Percentiles rank a stretch among this genome's conserved stretches.
phyloP scores from a whole-genome alignment of 495 filamentous ascomycete species.

The Pyrenopolyporus hunteri region DNA sequence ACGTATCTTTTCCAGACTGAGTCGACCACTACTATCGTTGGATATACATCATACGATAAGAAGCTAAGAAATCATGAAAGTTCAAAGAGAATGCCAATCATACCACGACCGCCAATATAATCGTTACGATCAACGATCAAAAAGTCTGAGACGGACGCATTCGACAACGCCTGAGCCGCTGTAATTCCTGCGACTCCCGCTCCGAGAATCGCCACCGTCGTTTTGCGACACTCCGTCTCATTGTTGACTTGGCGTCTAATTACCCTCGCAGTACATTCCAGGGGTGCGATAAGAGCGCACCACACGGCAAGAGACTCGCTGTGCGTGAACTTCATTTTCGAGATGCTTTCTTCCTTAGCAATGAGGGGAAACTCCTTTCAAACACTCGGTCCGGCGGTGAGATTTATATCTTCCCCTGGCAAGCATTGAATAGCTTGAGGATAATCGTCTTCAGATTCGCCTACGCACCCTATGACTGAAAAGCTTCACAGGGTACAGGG shows the following conservation, averaged over 20 bases:
- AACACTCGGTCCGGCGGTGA: too few species aligned
- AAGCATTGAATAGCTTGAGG: too few species aligned
- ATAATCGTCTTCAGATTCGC: too few species aligned
- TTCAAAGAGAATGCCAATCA: neutral
- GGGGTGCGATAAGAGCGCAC: slow-evolving; percentile 25
- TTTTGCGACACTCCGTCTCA: slow-evolving; percentile 41
- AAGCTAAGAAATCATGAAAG: slow-evolving; percentile 41
- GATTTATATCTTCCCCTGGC: too few species aligned
- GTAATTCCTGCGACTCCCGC: slow-evolving; percentile 72
- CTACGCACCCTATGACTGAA: too few species aligned
- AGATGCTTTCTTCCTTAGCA: too few species aligned
- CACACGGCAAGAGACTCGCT: slow-evolving; percentile 11
- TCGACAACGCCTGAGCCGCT: slow-evolving; percentile 70
- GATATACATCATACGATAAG: too few species aligned
- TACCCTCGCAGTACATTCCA: slow-evolving; percentile 4
- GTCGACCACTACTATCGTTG: too few species aligned
- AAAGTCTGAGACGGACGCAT: slow-evolving; percentile 70
- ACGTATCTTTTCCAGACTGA: too few species aligned
- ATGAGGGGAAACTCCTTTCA: too few species aligned
- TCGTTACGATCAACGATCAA: slow-evolving; percentile 71
- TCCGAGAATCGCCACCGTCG: slow-evolving; percentile 57
- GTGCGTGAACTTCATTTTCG: slow-evolving; percentile 26
- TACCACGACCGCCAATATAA: slow-evolving; percentile 64
- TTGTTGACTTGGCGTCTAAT: neutral
- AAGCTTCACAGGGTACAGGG: too few species aligned